A percentile compares a stretch with the other conserved stretches of the same genome.
Evolutionary conservation across 2,329 filamentous ascomycete species (phyloP).

Genomic region (Pseudohalonectria lignicola): DNA sequence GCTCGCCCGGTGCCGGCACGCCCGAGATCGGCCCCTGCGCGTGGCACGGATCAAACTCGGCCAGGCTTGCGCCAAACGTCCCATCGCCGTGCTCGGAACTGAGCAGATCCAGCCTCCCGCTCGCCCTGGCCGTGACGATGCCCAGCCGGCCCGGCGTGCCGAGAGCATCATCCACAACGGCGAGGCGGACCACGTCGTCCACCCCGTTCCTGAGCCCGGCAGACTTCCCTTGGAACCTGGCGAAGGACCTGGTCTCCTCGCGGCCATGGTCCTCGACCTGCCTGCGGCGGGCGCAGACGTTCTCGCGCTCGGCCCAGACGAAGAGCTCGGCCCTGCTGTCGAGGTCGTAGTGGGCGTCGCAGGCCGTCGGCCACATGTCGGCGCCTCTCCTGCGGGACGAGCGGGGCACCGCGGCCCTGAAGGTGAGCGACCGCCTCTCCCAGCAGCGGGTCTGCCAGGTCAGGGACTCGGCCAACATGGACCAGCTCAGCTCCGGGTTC

Average conservation of each 20-base stretch:
- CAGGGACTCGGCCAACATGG: conserved; percentile 28
- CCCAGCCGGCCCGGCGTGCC: conserved; percentile 14
- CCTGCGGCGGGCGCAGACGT: conserved; percentile 32
- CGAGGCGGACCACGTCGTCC: conserved; percentile 38
- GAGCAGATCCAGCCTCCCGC: conserved; percentile 34
- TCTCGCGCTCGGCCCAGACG: conserved; percentile 39
- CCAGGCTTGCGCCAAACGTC: conserved; percentile 18
- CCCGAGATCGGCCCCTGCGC: not conserved
- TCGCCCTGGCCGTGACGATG: conserved; percentile 36
- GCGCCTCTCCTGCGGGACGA: conserved; percentile 16
- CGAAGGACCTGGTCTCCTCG: conserved; percentile 21
- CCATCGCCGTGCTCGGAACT: conserved; percentile 20
- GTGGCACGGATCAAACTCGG: conserved; percentile 7
- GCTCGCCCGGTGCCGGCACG: not conserved
- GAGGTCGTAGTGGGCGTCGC: conserved; percentile 30
- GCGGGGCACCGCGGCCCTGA: conserved; percentile 20
- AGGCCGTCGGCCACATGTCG: conserved; percentile 23
- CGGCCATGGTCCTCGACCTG: conserved; percentile 8
- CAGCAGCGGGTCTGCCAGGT: conserved; percentile 42
- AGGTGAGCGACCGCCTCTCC: conserved; percentile 33
- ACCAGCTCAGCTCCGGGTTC: conserved; percentile 18
- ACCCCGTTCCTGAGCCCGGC: conserved; percentile 28
- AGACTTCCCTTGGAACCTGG: conserved; percentile 22
- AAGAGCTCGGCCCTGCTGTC: conserved; percentile 31
- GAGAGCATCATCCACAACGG: conserved; percentile 24